These are phyloP conservation scores for Penicillium angulare DNA, from an alignment of 495 filamentous ascomycete genomes.

Conservation along the genomic window DNA sequence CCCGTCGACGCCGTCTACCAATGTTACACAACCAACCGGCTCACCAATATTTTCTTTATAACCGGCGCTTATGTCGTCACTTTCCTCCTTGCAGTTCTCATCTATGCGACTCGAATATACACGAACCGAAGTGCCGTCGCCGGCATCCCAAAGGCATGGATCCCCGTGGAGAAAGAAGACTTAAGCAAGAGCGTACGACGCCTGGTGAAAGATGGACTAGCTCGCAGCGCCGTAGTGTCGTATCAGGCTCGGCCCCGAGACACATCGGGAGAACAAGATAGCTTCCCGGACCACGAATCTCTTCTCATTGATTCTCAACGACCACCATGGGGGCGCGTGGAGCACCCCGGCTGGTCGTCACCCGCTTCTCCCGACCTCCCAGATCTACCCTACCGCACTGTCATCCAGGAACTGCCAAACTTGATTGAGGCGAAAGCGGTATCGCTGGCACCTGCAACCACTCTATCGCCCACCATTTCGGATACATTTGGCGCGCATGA, in stretches of 20 bases:
- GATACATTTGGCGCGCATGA: slow-evolving; percentile 34
- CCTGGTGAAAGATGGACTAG: slow-evolving; percentile 68
- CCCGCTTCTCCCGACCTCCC: slow-evolving; percentile 71
- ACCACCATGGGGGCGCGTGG: slow-evolving; percentile 75
- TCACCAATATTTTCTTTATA: slow-evolving; percentile 84
- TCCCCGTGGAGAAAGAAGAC: slow-evolving; percentile 75
- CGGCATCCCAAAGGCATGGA: slow-evolving; percentile 79
- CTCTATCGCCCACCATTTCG: slow-evolving; percentile 18
- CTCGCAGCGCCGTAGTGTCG: slow-evolving; percentile 76
- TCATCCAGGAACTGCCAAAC: slow-evolving; percentile 85
- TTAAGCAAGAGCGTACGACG: slow-evolving; percentile 68
- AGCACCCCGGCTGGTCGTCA: slow-evolving; percentile 87
- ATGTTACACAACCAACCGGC: slow-evolving; percentile 57
- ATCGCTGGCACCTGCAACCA: slow-evolving; percentile 70
- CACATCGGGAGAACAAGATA: slow-evolving; percentile 27
- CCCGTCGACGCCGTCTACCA: slow-evolving; percentile 84
- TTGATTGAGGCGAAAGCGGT: slow-evolving; percentile 92
- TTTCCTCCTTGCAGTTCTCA: slow-evolving; percentile 64
- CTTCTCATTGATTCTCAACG: slow-evolving; percentile 35
- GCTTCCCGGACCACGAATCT: slow-evolving; percentile 28
- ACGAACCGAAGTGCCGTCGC: slow-evolving; percentile 74
- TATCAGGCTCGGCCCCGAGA: slow-evolving; percentile 72
- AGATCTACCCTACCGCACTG: slow-evolving; percentile 72
- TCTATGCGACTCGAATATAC: slow-evolving; percentile 88
- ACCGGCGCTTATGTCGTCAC: slow-evolving; percentile 76